Evolutionary conservation across 139 green algal genomes (phyloP).

Genomic region (Tetraselmis striata): DNA sequence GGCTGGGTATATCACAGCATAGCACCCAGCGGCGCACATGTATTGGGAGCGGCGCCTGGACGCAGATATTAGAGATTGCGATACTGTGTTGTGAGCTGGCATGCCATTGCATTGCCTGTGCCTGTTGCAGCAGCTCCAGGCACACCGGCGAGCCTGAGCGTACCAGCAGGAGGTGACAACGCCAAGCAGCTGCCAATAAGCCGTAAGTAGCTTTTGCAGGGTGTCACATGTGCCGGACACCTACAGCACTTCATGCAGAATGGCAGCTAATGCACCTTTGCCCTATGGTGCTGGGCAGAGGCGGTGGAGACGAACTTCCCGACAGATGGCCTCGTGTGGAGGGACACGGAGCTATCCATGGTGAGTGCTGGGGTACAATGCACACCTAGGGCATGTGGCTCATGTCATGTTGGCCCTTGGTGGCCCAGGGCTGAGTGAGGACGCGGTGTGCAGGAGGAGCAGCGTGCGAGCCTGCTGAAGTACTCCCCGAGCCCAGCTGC

Average conservation of each 20-base stretch:
- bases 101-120: too few relatives aligned
- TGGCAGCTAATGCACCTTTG: not conserved
- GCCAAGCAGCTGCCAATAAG: too few relatives aligned
- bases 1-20: too few relatives aligned
- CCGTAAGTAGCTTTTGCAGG: too few relatives aligned
- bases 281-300: not conserved
- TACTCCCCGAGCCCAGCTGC: not conserved
- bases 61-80: too few relatives aligned
- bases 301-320: not conserved
- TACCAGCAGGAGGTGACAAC: too few relatives aligned
- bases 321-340: not conserved
- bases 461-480: not conserved
- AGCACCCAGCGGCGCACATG: too few relatives aligned
- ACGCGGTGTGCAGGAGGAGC: not conserved
- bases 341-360: not conserved
- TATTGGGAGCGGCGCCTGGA: too few relatives aligned
- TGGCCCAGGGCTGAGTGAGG: too few relatives aligned
- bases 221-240: not conserved
- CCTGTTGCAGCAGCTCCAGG: not conserved
- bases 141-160: too few relatives aligned
- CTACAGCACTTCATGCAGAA: not conserved
- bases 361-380: not conserved
- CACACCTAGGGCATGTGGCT: not conserved
- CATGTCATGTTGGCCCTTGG: not conserved
- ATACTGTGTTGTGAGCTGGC: too few relatives aligned